Conservation (phyloP, 345 rosid genomes). For the Eucalyptus pauciflora region DNA sequence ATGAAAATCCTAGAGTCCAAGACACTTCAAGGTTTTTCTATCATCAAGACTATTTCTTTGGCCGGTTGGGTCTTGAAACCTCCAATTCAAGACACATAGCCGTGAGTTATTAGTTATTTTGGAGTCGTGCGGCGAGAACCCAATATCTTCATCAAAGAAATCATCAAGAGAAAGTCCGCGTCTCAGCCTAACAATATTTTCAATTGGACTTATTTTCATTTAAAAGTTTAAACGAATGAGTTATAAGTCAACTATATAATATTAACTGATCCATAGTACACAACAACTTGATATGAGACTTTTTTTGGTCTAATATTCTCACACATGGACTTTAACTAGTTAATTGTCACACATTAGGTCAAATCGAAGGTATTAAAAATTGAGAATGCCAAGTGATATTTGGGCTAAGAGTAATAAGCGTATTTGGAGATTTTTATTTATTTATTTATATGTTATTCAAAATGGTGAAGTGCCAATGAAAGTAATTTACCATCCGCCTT, state of each 20-base stretch:
- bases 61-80: neutral
- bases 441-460: neutral
- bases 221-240: neutral
- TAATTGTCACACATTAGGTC: neutral
- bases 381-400: neutral
- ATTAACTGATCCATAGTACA: neutral
- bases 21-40: neutral
- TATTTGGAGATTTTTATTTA: neutral
- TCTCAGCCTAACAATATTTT: neutral
- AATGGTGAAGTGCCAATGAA: neutral
- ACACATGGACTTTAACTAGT: neutral
- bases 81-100: neutral
- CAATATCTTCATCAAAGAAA: neutral
- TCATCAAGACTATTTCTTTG: neutral
- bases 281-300: neutral
- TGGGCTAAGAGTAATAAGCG: neutral
- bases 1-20: neutral
- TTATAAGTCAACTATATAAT: neutral
- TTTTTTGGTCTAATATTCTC: neutral
- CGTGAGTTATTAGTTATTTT: neutral
- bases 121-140: fast-evolving
- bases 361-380: neutral
- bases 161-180: neutral
- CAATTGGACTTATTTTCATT: neutral
- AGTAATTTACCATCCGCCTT: neutral